Base-by-base conservation (phyloP, 495 filamentous ascomycete species). In the Podospora comata region DNA sequence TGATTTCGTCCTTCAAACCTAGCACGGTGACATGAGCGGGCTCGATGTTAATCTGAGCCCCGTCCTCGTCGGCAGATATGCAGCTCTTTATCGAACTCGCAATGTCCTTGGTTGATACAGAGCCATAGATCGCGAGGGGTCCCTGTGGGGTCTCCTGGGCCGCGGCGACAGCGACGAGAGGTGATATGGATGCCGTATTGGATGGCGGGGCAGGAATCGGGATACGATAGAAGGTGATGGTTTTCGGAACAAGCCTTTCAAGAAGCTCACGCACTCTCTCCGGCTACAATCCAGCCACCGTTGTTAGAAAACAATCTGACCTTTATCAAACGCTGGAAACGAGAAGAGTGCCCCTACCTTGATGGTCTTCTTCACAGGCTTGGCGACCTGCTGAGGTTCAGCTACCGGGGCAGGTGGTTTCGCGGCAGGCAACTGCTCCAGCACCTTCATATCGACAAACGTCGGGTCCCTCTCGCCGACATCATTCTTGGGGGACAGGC, bases 151-250 rank as follows among this genome's bases (percentile, higher is more conserved):
- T 6, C 16, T 32, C 23, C 27, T 44, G 30, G 20, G 58, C 34
- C 20, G 44, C 60, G 59, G 61, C 32, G 18, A 9, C 56, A 5
- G 70, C 68, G 48, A 75, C 67, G 13, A 75, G 60, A 18, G 75
- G 74, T 3, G 75, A 74, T 39, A 73, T 60, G 19, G n/a, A 44
- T 3, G 58, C 19, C 5, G 71, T 54, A 15, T 68, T 19, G 13
- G 39, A 48, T 16, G 39, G 39, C 54, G 83, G 75, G 68, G 61
- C 60, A 3, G 70, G 71, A 58, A 76, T 75, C 18, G 73, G 73
- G 59, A 88, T 85, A 76, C 92, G 90, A 83, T 96, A 96, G 84
- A 97, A 97, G 72, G 91, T 86, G 72, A 97, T 87, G 13, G 96
- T 88, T 18, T 90, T 89, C 5, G 94, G 94, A 72, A 96, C 93